phyloP scores from a whole-genome alignment of 208 protist species.

The Novymonas esmeraldas region DNA sequence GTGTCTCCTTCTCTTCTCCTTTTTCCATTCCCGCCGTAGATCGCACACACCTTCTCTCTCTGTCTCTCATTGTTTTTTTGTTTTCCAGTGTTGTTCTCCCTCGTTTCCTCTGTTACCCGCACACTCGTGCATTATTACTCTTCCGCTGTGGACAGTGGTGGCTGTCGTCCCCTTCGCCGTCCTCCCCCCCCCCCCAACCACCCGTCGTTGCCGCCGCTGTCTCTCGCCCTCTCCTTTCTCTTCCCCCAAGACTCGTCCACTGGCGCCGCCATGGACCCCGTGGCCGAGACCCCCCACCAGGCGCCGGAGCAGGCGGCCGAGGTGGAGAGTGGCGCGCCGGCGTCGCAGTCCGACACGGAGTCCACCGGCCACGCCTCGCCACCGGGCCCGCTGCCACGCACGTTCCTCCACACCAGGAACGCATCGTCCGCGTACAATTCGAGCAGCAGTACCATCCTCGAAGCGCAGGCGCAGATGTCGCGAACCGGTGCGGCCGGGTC shows the following conservation, averaged over 20 bases:
- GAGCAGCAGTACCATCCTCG: constrained; percentile 2
- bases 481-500: background rate
- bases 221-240: background rate
- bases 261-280: background rate
- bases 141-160: too few species aligned
- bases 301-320: background rate
- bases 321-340: background rate
- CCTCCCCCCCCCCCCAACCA: background rate
- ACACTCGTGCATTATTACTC: background rate
- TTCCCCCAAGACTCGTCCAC: background rate
- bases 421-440: too few species aligned
- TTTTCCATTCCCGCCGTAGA: background rate
- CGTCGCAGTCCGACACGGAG: background rate
- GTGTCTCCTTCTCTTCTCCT: background rate
- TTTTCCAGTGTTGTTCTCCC: background rate
- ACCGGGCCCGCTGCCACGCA: background rate
- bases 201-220: background rate
- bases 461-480: constrained; percentile 5
- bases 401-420: background rate
- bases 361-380: background rate
- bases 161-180: too few species aligned
- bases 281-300: background rate
- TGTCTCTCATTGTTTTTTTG: background rate
- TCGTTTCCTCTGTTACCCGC: background rate
- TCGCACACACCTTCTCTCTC: background rate